Base-by-base conservation (phyloP, 140 eudicot genomes). In the Oenanthe javanica region DNA sequence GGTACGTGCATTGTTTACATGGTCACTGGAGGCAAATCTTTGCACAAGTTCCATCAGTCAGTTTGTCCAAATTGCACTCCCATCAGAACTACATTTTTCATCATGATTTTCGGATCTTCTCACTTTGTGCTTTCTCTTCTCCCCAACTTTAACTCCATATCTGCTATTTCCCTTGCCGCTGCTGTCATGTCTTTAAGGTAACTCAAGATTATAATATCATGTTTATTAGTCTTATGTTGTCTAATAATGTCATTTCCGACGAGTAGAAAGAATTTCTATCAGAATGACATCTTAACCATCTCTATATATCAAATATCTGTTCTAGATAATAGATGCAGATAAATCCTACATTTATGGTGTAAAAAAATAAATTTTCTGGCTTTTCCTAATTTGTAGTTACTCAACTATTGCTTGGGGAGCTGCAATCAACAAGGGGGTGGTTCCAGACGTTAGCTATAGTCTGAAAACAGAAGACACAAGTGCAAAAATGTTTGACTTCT, bases 151-250 rank as follows among this genome's bases (percentile, higher is more conserved):
- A 86, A 90, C 77, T 90, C 97, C 43, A 84, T 92, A 57, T 82
- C 89, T 36, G 82, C 75, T 40, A 81, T 92, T 77, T 92, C 97
- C 59, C 61, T 90, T 51, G 88, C 87, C 9, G 97, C 97, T 4
- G 96, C 96, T 9, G 82, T 90, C 72, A 92, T 92, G 97, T 90
- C 97, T 40, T 19, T 92, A 46, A 84, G 89, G 97, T 89, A 86
- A 40, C 1, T 57, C 6, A 19, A 19, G 27, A 57, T 6, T 0
- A 55, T n/a, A 21, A 57, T 57, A 57, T 19, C 66, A 19, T 19
- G 63, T 54, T 21, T 19, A 57, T 31, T 31, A 31, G 36, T 31
- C 36, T 31, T 31, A 31, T 31, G 36, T 31, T 31, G 23, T 52
- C 61, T 52, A 15, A 52, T 52, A 52, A 52, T 52, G 61, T 52